Conservation (phyloP, 2,329 filamentous ascomycete genomes). For the Ophiostoma novo-ulmi region DNA sequence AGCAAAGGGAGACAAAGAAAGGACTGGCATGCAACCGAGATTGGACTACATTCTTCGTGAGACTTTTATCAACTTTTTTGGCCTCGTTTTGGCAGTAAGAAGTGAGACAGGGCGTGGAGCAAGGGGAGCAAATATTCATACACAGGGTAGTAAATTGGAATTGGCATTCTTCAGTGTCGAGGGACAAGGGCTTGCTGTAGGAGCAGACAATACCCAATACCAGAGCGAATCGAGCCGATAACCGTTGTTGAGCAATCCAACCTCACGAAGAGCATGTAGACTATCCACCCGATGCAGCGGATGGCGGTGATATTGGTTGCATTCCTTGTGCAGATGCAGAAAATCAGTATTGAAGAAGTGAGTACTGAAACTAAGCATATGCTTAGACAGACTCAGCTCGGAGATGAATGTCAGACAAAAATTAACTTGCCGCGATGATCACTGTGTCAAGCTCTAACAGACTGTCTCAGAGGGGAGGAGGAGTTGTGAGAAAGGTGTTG, state of each 20-base stretch:
- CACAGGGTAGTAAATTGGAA: not conserved
- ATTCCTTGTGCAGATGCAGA: not conserved
- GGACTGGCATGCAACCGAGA: constrained; percentile 7
- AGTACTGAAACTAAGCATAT: too few relatives aligned
- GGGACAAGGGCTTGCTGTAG: not conserved
- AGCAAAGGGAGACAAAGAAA: not conserved
- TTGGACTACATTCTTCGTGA: not conserved
- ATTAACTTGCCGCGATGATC: not conserved
- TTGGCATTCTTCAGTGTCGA: not conserved
- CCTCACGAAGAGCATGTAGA: not conserved
- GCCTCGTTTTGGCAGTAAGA: not conserved
- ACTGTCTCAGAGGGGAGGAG: not conserved
- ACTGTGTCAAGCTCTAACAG: constrained; percentile 2
- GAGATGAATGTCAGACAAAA: not conserved
- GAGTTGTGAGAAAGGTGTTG: not conserved
- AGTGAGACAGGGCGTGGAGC: not conserved
- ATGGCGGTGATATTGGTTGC: not conserved
- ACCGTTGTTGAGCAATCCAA: not conserved
- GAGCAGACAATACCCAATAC: too few relatives aligned
- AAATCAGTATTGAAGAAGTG: too few relatives aligned
- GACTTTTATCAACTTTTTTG: not conserved
- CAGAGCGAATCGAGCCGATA: not conserved
- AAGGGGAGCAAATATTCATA: not conserved
- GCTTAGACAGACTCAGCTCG: too few relatives aligned
- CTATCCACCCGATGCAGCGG: not conserved